Evolutionary conservation across 2,329 filamentous ascomycete genomes (phyloP), one percentile per base, ranked within the genome.

Genomic region (Arachnopeziza araneosa): DNA sequence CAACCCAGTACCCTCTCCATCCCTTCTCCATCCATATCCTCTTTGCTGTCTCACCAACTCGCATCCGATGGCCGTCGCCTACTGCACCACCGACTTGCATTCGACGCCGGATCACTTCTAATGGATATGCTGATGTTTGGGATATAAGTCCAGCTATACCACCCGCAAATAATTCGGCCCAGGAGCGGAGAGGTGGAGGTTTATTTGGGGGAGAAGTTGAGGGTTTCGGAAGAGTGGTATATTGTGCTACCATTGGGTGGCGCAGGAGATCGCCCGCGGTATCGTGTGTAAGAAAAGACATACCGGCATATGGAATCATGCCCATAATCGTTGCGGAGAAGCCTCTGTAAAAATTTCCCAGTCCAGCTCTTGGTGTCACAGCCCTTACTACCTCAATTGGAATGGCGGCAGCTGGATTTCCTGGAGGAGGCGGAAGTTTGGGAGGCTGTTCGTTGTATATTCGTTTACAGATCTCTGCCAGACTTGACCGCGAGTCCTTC

Each of bases 81-180:
- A 98, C 91, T 0, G 93, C 93, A 12, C 93, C 95, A 54, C 91
- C 90, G 17, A 99, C 95, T 73, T 99, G 95, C 93, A 99, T 98
- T 54, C 95, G 83, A 64, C 95, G 83, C 62, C 95, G 81, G 60
- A 98, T 89, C 19, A 99, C 91, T 74, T 99, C 95, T 2, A 99
- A 80, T 5, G 95, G 95, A 73, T 99, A 99, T 19, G 93, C 96
- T 0, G 88, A 85, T 0, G 93, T 96, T 75, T 99, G 95, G 8
- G 91, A 93, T 1, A 97, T 85, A 62, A 96, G 79, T 1, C 95
- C 95, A 0, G 95, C 93, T 10, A 95, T 74, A 0, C 93, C 95
- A 54, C 95, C 95, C 0, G 92, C 87, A 2, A 83, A 80, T 6
- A 99, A 83, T 74, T 98, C 91, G 0, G 95, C 95, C 83, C 92